Percentiles rank a stretch among this genome's conserved stretches.
These are phyloP conservation scores for Priceomyces haplophilus DNA, from an alignment of 805 yeast species.

Conservation along the genomic window DNA sequence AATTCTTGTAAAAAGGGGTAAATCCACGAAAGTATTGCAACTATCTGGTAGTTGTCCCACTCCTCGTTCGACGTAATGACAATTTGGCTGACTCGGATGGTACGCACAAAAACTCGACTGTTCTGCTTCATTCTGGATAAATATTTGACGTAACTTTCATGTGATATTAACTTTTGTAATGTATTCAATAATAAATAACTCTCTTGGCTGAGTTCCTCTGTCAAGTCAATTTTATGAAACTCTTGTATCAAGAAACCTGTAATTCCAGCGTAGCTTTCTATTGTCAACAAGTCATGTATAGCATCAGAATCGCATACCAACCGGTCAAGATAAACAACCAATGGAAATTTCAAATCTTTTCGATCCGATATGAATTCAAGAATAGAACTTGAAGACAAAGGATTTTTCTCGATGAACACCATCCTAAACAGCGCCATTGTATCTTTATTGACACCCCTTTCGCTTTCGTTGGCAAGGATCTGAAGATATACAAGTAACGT, in stretches of 20 bases:
- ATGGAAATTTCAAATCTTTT: slow-evolving; percentile 10
- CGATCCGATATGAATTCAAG: slow-evolving; percentile 4
- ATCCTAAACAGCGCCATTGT: slow-evolving; percentile 5
- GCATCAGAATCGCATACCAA: slow-evolving; percentile 7
- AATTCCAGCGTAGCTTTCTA: slow-evolving; percentile 4
- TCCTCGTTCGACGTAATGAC: slow-evolving; percentile 36
- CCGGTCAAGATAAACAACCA: slow-evolving; percentile 7
- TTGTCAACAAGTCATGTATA: slow-evolving; percentile 14
- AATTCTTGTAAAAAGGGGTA: slow-evolving; percentile 25
- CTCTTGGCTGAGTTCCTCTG: slow-evolving; percentile 8
- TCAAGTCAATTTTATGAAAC: slow-evolving; percentile 13
- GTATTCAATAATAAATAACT: slow-evolving; percentile 20
- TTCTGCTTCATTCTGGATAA: slow-evolving; percentile 4
- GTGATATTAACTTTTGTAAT: slow-evolving; percentile 20
- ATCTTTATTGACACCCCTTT: slow-evolving; percentile 25
- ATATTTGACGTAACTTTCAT: slow-evolving; percentile 32
- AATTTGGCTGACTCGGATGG: slow-evolving; percentile 30
- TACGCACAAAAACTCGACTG: slow-evolving; percentile 4
- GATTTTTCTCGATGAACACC: slow-evolving; percentile 5
- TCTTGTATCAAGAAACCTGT: slow-evolving; percentile 8
- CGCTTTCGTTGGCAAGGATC: slow-evolving; percentile 22
- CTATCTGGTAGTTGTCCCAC: slow-evolving; percentile 39
- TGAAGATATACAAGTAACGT: slow-evolving; percentile 19
- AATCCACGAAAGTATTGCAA: slow-evolving; percentile 42
- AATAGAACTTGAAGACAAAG: neutral